Evolutionary conservation across 371 early-diverging fungal genomes (phyloP), one percentile per base, ranked within the genome.

Genomic region (Dinochytrium kinnereticum): DNA sequence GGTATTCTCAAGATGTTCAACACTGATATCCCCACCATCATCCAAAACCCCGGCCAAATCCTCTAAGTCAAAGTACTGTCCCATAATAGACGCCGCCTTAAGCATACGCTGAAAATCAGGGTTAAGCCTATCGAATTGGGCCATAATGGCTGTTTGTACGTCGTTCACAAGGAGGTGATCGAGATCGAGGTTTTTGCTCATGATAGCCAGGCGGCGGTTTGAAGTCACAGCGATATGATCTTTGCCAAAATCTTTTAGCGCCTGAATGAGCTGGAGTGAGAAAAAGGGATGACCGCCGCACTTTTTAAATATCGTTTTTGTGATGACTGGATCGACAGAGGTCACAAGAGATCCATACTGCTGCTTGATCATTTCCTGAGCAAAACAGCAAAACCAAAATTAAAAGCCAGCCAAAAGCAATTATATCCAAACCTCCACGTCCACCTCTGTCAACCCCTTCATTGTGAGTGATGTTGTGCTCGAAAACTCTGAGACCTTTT

Each of bases 211-310:
- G 15, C 36, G 31, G 2, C 39, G 17, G 17, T 5, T 21, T n/a
- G 31, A 1, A 37, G 44, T 50, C 17, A 69, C 53, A 24, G 69
- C n/a, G 28, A 69, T 31, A 40, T 69, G 34, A 30, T 69, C 53
- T 34, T 53, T 69, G 26, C 69, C 69, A 33, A 53, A 26, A 10
- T 69, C 69, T n/a, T 53, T 69, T 40, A 69, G 44, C 7, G 69
- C 69, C 24, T 30, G 24, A 38, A 69, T 69, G 10, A 69, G 33
- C 28, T 69, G 69, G 13, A 39, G 26, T 2, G 69, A 51, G 33
- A 51, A 69, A 34, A 51, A 69, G 36, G 69, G 69, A 37, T 69
- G 69, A 2, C 69, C 69, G 31, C 69, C 53, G 38, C 69, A 69
- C 36, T 69, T 69, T 33, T 69, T 69, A 30, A n/a, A 69, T 24